A percentile compares a stretch with the other conserved stretches of the same genome.
Evolutionary conservation across 2,329 filamentous ascomycete species (phyloP).

Genomic region (Fusarium piperis): DNA sequence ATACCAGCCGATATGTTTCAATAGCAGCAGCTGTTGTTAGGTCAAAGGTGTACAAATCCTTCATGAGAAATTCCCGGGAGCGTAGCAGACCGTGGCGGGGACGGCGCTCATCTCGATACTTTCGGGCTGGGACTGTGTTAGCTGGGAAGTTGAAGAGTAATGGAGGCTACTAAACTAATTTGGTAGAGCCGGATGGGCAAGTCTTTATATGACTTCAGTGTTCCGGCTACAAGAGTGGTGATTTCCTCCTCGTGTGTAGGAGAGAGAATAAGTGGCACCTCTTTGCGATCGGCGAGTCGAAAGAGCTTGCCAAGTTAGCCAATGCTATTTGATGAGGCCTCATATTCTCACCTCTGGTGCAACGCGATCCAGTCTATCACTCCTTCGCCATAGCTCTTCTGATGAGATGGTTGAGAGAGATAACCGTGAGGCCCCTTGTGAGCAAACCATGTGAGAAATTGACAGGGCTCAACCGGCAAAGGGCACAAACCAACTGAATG

Average conservation of each 20-base stretch:
- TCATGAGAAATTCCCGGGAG: slow-evolving; percentile 95
- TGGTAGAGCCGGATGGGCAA: slow-evolving; percentile 91
- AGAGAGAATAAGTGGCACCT: slow-evolving; percentile 77
- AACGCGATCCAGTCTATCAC: slow-evolving; percentile 79
- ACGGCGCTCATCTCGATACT: slow-evolving; percentile 92
- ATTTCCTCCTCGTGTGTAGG: slow-evolving; percentile 99
- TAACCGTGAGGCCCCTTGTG: slow-evolving; percentile 77
- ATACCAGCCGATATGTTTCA: slow-evolving; percentile 81
- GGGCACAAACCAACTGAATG: slow-evolving; percentile 66
- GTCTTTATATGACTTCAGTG: slow-evolving; percentile 84
- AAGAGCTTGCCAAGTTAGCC: slow-evolving; percentile 71
- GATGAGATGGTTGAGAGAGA: slow-evolving; percentile 88
- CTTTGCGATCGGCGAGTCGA: slow-evolving; percentile 80
- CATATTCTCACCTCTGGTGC: slow-evolving; percentile 71
- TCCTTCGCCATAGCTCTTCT: slow-evolving; percentile 83
- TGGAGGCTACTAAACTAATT: slow-evolving; percentile 65
- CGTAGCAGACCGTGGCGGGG: slow-evolving; percentile 89
- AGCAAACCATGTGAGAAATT: slow-evolving; percentile 18
- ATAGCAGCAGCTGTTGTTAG: slow-evolving; percentile 72
- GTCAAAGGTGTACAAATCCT: slow-evolving; percentile 98
- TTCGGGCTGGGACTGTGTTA: slow-evolving; percentile 69
- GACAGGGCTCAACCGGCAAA: background rate
- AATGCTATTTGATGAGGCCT: background rate
- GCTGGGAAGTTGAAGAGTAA: background rate
- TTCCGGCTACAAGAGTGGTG: slow-evolving; percentile 78